phyloP scores from a whole-genome alignment of 2,329 filamentous ascomycete genomes.

The Xylaria sp. region DNA sequence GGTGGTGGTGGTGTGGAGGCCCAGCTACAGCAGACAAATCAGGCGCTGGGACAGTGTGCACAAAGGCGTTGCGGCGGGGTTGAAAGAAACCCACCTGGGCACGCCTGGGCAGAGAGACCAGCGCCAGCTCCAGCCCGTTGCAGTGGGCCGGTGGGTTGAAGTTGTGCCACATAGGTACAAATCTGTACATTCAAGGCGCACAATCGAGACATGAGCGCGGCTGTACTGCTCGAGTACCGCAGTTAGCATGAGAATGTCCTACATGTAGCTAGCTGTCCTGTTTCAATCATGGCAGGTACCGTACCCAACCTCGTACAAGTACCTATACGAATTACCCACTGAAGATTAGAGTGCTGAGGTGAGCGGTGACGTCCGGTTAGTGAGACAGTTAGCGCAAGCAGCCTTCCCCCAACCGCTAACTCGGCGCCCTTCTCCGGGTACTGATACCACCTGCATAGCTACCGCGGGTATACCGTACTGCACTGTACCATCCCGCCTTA shows the following conservation, averaged over 20 bases:
- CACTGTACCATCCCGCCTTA: too few relatives aligned
- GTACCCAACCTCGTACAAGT: neutral
- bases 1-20: slow-evolving; percentile 29
- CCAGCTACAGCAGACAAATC: slow-evolving; percentile 24
- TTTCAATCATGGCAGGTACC: neutral
- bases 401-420: neutral
- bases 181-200: slow-evolving; percentile 7
- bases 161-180: slow-evolving; percentile 14
- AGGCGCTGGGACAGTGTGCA: slow-evolving; percentile 13
- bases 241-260: neutral
- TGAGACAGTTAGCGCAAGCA: slow-evolving; percentile 7
- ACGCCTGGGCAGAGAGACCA: too few relatives aligned
- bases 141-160: neutral
- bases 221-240: neutral
- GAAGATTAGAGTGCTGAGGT: neutral
- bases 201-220: neutral
- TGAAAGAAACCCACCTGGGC: too few relatives aligned
- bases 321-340: neutral
- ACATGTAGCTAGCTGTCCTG: neutral
- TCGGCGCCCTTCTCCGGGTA: neutral
- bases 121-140: slow-evolving; percentile 7
- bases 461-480: neutral
- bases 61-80: slow-evolving; percentile 26
- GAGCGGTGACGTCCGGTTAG: neutral
- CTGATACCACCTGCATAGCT: neutral